These are phyloP conservation scores for Pseudogymnoascus sp. DNA, from an alignment of 2,329 filamentous ascomycete species.

Conservation along the genomic window DNA sequence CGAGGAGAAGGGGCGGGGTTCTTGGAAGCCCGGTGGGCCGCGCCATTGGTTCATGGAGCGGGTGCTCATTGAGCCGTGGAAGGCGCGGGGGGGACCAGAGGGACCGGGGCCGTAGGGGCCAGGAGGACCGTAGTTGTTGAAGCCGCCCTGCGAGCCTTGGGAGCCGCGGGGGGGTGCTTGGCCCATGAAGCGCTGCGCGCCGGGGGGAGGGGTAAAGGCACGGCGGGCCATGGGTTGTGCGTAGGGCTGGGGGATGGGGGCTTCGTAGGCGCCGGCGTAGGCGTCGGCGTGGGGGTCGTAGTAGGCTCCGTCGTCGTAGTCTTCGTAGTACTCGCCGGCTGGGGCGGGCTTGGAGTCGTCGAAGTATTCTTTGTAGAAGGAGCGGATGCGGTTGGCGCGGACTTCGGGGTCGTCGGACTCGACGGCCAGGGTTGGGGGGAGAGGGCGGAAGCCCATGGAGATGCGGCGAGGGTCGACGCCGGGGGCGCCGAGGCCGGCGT, in stretches of 20 bases:
- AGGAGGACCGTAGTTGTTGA: slow-evolving; percentile 26
- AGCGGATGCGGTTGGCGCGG: slow-evolving; percentile 90
- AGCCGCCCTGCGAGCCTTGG: slow-evolving; percentile 42
- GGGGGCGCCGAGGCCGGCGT: slow-evolving; percentile 45
- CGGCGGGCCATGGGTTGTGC: slow-evolving; percentile 78
- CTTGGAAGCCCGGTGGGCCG: slow-evolving; percentile 27
- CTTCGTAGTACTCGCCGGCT: slow-evolving; percentile 58
- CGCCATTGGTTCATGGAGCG: slow-evolving; percentile 22
- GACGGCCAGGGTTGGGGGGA: slow-evolving; percentile 66
- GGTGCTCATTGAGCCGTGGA: slow-evolving; percentile 16
- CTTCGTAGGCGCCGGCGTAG: slow-evolving; percentile 50
- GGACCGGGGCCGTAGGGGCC: slow-evolving; percentile 26
- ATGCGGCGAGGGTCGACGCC: slow-evolving; percentile 48
- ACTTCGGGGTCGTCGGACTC: slow-evolving; percentile 85
- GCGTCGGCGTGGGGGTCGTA: slow-evolving; percentile 60
- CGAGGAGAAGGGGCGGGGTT: slow-evolving; percentile 57
- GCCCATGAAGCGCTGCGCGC: slow-evolving; percentile 33
- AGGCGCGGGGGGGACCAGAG: slow-evolving; percentile 49
- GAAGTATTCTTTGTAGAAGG: slow-evolving; percentile 99
- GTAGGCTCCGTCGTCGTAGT: slow-evolving; percentile 57
- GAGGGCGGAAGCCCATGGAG: slow-evolving; percentile 69
- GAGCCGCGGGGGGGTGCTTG: slow-evolving; percentile 32
- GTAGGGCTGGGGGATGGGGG: slow-evolving; percentile 65
- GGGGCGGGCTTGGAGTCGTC: slow-evolving; percentile 60
- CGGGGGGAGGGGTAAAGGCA: slow-evolving; percentile 90